A percentile compares a stretch with the other conserved stretches of the same genome.
Conservation (phyloP, 495 filamentous ascomycete species). For the Penicillium maclennaniae region DNA sequence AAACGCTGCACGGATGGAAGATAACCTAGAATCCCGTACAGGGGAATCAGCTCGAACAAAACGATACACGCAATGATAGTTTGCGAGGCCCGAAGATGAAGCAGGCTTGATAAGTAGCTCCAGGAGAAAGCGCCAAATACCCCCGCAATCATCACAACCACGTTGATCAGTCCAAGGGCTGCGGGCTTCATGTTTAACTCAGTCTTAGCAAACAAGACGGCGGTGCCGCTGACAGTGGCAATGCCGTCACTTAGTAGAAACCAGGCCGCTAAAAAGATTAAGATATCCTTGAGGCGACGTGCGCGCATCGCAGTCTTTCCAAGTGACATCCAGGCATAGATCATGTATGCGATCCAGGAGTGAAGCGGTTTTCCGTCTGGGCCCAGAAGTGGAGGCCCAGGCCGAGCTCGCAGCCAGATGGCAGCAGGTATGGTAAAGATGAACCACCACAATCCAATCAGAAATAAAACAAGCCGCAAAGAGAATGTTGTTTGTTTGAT, state of each 20-base stretch:
- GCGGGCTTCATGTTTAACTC: constrained; percentile 84
- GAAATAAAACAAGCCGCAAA: constrained; percentile 76
- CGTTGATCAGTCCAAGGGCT: constrained; percentile 87
- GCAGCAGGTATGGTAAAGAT: constrained; percentile 84
- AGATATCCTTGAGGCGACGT: constrained; percentile 74
- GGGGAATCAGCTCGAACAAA: constrained; percentile 85
- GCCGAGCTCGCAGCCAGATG: constrained; percentile 84
- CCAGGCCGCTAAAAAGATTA: constrained; percentile 88
- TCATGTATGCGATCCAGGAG: constrained; percentile 61
- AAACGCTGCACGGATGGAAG: constrained; percentile 71
- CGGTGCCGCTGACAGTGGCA: constrained; percentile 91
- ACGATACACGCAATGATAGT: constrained; percentile 88
- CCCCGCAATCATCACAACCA: constrained; percentile 79
- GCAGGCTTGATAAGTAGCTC: constrained; percentile 65
- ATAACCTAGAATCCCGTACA: constrained; percentile 89
- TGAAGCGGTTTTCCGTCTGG: constrained; percentile 36
- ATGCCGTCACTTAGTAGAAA: constrained; percentile 92
- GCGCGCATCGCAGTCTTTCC: constrained; percentile 76
- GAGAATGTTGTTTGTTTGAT: constrained; percentile 74
- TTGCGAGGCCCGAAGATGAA: constrained; percentile 68
- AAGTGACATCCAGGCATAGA: constrained; percentile 80
- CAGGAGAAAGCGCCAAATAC: constrained; percentile 87
- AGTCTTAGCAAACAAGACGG: constrained; percentile 93
- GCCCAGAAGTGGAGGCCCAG: constrained; percentile 69
- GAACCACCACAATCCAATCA: constrained; percentile 94